Base-by-base conservation (phyloP, 495 filamentous ascomycete species). In the Pyrenopolyporus hunteri region DNA sequence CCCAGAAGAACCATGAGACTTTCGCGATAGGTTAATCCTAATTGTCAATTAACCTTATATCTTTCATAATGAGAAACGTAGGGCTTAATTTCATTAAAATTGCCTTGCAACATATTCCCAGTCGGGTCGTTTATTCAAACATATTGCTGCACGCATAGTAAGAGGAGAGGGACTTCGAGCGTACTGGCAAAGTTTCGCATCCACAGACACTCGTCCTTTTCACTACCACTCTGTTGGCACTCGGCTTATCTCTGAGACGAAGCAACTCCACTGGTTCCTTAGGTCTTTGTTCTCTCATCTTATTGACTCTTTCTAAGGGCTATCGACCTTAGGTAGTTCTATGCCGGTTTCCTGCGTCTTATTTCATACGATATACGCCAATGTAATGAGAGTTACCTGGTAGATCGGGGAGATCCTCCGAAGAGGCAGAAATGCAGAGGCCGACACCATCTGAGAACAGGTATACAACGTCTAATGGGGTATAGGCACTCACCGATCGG, bases 121-220 rank as follows among this genome's bases (percentile, higher is more conserved):
- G n/a, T n/a, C 64, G 9, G 26, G 62, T 11, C 65, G 73, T 33
- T 58, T 79, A 17, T 66, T 65, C 43, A 62, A 66, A 48, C 40
- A 60, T 16, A 31, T 62, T 3, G 8, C 32, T 5, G 57, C 61
- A 19, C 66, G 66, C 61, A 68, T 62, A 6, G 51, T 19, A 9
- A 46, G 56, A 19, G 66, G 66, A 43, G 66, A 68, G 28, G 61
- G 61, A 8, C 56, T 61, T 14, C 52, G 66, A 16, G 43, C 57
- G 6, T 68, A 62, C 61, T 68, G 66, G 66, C 62, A n/a, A 52
- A 62, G 2, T 58, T 68, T 26, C 54, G 62, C 19, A 57, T 68
- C 9, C 61, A 68, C 23, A 65, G 66, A 62, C 62, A 64, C 22
- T 29, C 20, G n/a, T n/a, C n/a, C n/a, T n/a, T n/a, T n/a, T n/a